phyloP scores from a whole-genome alignment of 1,139 yeast genomes.

The Sugiyamaella pinicola region DNA sequence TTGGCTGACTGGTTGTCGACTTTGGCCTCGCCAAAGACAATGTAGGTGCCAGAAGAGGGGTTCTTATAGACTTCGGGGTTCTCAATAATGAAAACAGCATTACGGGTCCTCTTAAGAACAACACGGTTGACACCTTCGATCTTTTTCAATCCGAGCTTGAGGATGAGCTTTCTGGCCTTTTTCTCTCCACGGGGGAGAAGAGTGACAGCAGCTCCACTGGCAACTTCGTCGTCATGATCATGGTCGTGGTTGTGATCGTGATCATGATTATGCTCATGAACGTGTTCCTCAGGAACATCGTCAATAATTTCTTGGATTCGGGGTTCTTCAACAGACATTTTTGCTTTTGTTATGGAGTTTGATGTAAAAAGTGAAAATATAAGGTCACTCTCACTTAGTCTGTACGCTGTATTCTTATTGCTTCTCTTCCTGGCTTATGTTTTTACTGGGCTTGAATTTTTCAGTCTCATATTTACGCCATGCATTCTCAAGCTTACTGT shows the following conservation, averaged over 20 bases:
- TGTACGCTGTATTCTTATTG: background rate
- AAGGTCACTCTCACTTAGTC: background rate
- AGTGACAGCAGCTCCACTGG: conserved; percentile 86
- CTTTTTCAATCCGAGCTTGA: conserved; percentile 88
- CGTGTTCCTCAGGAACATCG: conserved; percentile 30
- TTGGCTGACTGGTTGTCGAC: conserved; percentile 64
- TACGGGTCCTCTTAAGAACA: conserved; percentile 92
- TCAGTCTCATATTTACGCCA: conserved; percentile 16
- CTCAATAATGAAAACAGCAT: conserved; percentile 90
- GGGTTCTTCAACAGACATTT: conserved; percentile 35
- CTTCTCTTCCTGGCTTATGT: background rate
- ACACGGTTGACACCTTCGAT: conserved; percentile 94
- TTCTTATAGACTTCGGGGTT: conserved; percentile 94
- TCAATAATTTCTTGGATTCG: conserved; percentile 40
- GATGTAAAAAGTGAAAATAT: background rate
- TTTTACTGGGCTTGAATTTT: conserved; percentile 6
- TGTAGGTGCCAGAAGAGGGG: conserved; percentile 85
- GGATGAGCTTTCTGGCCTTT: conserved; percentile 91
- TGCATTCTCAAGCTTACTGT: conserved; percentile 6
- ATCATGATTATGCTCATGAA: conserved; percentile 28
- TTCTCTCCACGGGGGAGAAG: conserved; percentile 89
- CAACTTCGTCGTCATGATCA: conserved; percentile 51
- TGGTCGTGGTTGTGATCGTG: conserved; percentile 33
- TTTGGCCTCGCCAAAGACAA: conserved; percentile 98
- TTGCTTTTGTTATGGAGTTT: conserved; percentile 7